A percentile compares a stretch with the other conserved stretches of the same genome.
These are phyloP conservation scores for Vairimorpha necatrix DNA, from an alignment of 371 early-diverging fungal genomes.

Conservation along the genomic window DNA sequence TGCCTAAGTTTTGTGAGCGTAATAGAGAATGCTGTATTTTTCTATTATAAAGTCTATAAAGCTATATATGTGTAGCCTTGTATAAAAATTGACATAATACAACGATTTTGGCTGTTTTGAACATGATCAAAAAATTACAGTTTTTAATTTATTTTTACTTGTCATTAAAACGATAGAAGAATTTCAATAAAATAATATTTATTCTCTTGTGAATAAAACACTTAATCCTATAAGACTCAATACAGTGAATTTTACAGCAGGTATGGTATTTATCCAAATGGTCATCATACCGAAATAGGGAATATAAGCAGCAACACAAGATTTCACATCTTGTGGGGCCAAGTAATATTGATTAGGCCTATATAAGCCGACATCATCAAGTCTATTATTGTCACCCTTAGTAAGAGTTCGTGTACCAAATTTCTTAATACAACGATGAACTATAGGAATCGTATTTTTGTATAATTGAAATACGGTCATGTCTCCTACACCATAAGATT, in stretches of 20 bases:
- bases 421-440: constrained; percentile 81
- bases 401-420: constrained; percentile 70
- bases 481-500: constrained; percentile 73
- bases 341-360: constrained; percentile 74
- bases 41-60: too few species aligned
- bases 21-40: too few species aligned
- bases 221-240: constrained; percentile 33
- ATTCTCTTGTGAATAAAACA: constrained; percentile 54
- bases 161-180: too few species aligned
- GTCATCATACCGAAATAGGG: constrained; percentile 92
- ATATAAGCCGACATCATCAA: constrained; percentile 85
- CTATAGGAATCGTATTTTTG: constrained; percentile 86
- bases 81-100: too few species aligned
- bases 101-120: too few species aligned
- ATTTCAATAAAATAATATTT: too few species aligned
- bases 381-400: constrained; percentile 93
- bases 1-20: too few species aligned
- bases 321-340: constrained; percentile 47
- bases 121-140: too few species aligned
- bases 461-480: constrained; percentile 87
- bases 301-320: constrained; percentile 60
- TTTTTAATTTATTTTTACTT: too few species aligned
- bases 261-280: constrained; percentile 57
- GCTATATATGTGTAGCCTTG: too few species aligned
- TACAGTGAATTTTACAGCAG: constrained; percentile 53